Conservation (phyloP, 2,329 filamentous ascomycete species). For the Venturia asperata region DNA sequence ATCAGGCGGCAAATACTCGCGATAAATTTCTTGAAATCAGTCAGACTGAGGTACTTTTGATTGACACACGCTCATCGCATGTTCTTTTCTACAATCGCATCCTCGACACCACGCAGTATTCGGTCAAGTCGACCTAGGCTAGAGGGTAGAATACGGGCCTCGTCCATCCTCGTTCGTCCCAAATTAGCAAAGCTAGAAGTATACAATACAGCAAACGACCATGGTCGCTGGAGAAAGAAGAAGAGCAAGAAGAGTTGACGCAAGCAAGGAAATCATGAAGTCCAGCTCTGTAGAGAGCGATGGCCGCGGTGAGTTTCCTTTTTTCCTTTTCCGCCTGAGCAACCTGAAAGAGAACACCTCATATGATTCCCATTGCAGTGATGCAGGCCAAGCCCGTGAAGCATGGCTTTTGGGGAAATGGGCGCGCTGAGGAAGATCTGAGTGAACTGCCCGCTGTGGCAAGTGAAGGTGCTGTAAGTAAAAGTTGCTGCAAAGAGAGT, state of each 20-base stretch:
- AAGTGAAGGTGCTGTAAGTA: background rate
- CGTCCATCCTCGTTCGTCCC: background rate
- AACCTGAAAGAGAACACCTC: background rate
- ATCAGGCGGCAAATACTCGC: too few species aligned
- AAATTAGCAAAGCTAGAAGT: background rate
- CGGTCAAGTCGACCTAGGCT: background rate
- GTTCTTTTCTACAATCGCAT: background rate
- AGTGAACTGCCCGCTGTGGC: background rate
- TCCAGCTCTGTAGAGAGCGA: too few species aligned
- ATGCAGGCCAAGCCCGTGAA: background rate
- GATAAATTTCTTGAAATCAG: too few species aligned
- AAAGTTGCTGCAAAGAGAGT: background rate
- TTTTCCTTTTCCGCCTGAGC: background rate
- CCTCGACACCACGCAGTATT: background rate
- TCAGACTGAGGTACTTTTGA: background rate
- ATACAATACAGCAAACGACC: background rate
- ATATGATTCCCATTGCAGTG: background rate
- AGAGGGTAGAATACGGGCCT: background rate
- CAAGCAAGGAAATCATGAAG: background rate
- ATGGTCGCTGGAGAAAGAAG: background rate
- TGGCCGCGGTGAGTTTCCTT: background rate
- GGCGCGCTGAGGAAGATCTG: too few species aligned
- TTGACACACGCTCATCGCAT: background rate
- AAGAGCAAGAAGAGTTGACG: background rate
- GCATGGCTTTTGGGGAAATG: background rate